Evolutionary conservation across 2,329 filamentous ascomycete genomes (phyloP).

Genomic region (Diaporthe australafricana): DNA sequence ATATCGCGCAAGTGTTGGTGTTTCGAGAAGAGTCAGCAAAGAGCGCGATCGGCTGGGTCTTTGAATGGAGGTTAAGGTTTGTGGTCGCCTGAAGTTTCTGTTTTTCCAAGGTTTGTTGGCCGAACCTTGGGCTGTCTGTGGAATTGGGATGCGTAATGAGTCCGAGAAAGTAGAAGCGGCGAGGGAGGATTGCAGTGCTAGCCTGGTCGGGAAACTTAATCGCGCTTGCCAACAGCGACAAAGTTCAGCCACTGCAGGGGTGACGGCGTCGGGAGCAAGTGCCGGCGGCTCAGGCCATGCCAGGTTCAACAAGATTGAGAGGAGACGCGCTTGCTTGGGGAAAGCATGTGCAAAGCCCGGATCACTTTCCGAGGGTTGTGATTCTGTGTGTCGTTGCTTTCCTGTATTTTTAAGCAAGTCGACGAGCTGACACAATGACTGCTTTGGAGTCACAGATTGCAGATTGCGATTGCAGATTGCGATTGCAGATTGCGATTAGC

Average conservation of each 20-base stretch:
- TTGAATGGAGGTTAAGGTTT: background rate
- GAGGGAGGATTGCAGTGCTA: background rate
- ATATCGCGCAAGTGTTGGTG: background rate
- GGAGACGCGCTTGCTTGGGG: background rate
- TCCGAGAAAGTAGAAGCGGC: background rate
- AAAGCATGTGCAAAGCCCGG: background rate
- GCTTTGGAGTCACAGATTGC: background rate
- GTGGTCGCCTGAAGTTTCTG: background rate
- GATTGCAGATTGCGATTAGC: background rate
- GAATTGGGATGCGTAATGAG: background rate
- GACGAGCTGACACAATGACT: background rate
- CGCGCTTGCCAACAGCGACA: conserved; percentile 8
- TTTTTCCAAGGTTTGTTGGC: conserved; percentile 6
- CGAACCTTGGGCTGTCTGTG: background rate
- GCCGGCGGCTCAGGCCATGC: background rate
- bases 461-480: background rate
- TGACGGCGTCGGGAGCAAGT: background rate
- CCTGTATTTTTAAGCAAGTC: background rate
- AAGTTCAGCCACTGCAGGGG: background rate
- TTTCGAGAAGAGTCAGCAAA: background rate
- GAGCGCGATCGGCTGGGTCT: no score
- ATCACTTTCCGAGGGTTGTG: background rate
- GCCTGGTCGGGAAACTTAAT: background rate
- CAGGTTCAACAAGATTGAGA: background rate
- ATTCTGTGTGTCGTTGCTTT: background rate